Evolutionary conservation across 129 eudicot genomes (phyloP).

Genomic region (Dittrichia graveolens): DNA sequence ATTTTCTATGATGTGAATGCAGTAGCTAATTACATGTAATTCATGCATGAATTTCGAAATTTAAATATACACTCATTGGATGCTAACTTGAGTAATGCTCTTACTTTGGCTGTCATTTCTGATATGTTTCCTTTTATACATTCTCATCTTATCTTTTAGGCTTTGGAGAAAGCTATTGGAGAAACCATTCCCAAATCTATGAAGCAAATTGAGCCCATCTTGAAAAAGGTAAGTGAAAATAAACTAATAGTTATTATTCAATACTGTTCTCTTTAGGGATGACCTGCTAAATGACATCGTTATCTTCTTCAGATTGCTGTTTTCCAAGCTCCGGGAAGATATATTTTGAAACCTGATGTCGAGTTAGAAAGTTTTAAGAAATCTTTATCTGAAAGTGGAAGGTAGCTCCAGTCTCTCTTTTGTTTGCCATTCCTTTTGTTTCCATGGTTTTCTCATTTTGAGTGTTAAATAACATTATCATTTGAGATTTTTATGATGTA

Average conservation of each 20-base stretch:
- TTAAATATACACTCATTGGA: too few species aligned
- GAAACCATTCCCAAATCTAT: constrained; percentile 45
- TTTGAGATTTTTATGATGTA: not conserved
- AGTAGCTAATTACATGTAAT: too few species aligned
- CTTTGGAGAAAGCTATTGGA: constrained; percentile 54
- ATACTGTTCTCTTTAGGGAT: constrained; percentile 16
- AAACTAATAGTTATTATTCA: not conserved
- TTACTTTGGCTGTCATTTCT: not conserved
- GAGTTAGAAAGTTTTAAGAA: constrained; percentile 62
- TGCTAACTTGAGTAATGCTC: too few species aligned
- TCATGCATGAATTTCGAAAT: too few species aligned
- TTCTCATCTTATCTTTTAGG: not conserved
- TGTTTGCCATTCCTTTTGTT: constrained; percentile 3
- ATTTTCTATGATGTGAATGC: not conserved
- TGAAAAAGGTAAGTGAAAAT: constrained; percentile 64
- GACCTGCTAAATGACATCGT: constrained; percentile 24
- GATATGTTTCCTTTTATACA: not conserved
- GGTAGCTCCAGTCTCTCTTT: constrained; percentile 40
- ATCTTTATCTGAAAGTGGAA: constrained; percentile 58
- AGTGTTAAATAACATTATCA: not conserved
- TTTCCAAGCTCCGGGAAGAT: constrained; percentile 80
- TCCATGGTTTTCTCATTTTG: not conserved
- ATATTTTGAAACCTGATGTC: constrained; percentile 66
- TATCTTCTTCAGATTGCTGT: constrained; percentile 66
- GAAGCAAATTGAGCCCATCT: constrained; percentile 73